Evolutionary conservation across 2,329 filamentous ascomycete genomes (phyloP).

Genomic region (Botrytis hyacinthi): DNA sequence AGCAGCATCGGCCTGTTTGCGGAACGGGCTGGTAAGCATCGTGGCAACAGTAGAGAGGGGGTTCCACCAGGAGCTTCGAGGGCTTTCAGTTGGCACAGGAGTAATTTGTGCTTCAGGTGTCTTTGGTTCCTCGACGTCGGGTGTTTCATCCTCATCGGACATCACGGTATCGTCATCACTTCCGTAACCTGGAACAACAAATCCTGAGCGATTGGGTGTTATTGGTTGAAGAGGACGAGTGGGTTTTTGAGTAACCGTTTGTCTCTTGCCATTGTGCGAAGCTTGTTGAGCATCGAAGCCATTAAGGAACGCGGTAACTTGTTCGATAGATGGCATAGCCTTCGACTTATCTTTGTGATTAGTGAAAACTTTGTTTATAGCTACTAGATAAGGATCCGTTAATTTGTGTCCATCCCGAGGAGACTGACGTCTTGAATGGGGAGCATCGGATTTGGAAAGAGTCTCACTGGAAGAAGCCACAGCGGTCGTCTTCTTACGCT

Average conservation of each 20-base stretch:
- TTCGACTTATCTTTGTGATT: constrained; percentile 13
- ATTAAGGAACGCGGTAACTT: constrained; percentile 20
- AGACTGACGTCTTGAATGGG: constrained; percentile 9
- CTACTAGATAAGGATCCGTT: constrained; percentile 22
- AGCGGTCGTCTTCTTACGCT: constrained; percentile 15
- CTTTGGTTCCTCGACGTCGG: not conserved
- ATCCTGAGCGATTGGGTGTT: not conserved
- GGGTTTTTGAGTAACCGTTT: not conserved
- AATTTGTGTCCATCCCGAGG: constrained; percentile 14
- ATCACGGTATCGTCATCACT: not conserved
- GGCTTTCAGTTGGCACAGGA: constrained; percentile 2
- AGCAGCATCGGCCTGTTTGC: constrained; percentile 1
- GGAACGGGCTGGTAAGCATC: constrained; percentile 10
- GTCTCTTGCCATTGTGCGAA: not conserved
- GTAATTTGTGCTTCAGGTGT: not conserved
- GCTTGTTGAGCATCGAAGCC: constrained; percentile 7
- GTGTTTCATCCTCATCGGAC: not conserved
- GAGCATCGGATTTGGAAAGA: constrained; percentile 11
- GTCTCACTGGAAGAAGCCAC: constrained; percentile 16
- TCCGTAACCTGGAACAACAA: constrained; percentile 1
- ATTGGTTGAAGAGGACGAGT: not conserved
- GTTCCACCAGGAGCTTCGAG: not conserved
- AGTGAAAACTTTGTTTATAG: constrained; percentile 16
- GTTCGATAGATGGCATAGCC: constrained; percentile 18
- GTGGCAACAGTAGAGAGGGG: not conserved